phyloP scores from a whole-genome alignment of 768 basidiomycete species.

The Udeniomyces megalosporus region DNA sequence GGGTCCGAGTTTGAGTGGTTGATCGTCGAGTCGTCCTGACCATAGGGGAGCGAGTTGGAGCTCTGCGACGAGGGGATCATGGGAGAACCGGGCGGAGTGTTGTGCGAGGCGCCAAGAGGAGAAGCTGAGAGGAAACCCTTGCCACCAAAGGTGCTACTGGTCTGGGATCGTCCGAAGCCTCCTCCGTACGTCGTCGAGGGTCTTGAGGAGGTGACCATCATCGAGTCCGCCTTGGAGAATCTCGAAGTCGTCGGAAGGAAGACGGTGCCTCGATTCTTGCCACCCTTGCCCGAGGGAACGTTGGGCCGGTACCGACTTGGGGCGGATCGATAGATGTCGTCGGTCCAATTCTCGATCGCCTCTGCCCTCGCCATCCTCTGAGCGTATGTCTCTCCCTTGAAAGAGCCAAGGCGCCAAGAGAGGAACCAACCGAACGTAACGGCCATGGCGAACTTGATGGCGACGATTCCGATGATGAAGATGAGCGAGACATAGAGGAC shows the following conservation, averaged over 20 bases:
- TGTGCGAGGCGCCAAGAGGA: slow-evolving; percentile 30
- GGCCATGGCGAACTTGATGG: slow-evolving; percentile 89
- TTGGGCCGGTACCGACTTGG: slow-evolving; percentile 82
- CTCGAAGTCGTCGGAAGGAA: slow-evolving; percentile 38
- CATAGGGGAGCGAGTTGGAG: slow-evolving; percentile 50
- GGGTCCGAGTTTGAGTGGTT: slow-evolving; percentile 18
- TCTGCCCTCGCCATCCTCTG: slow-evolving; percentile 74
- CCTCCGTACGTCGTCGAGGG: slow-evolving; percentile 26
- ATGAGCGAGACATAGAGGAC: slow-evolving; percentile 88
- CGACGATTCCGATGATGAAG: slow-evolving; percentile 93
- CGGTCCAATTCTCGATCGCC: slow-evolving; percentile 92
- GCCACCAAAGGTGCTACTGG: slow-evolving; percentile 35
- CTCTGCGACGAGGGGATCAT: slow-evolving; percentile 59
- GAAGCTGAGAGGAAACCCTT: slow-evolving; percentile 27
- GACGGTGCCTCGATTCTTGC: slow-evolving; percentile 26
- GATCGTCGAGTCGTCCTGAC: slow-evolving; percentile 34
- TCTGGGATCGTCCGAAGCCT: slow-evolving; percentile 18
- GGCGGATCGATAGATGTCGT: slow-evolving; percentile 85
- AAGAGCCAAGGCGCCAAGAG: slow-evolving; percentile 86
- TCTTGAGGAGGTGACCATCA: slow-evolving; percentile 32
- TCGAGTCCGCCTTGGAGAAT: slow-evolving; percentile 53
- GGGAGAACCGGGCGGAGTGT: slow-evolving; percentile 57
- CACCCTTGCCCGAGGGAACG: slow-evolving; percentile 46
- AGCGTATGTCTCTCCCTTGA: slow-evolving; percentile 80
- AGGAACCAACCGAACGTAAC: slow-evolving; percentile 97